These are phyloP conservation scores for Trichoderma brevicompactum DNA, from an alignment of 2,329 filamentous ascomycete species.

Conservation along the genomic window DNA sequence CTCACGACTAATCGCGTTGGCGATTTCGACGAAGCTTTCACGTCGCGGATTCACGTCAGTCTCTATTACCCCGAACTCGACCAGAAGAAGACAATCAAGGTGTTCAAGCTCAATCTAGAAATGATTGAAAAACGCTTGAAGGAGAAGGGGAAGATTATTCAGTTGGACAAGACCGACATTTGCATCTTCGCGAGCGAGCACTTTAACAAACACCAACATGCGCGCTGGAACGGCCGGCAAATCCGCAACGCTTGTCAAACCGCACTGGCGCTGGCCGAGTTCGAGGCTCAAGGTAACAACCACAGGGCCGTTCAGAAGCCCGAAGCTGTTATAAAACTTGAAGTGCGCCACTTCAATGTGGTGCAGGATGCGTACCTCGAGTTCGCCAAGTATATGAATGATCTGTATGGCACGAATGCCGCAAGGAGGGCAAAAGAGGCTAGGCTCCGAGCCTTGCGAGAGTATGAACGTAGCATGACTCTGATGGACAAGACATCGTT, in stretches of 20 bases:
- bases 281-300: constrained; percentile 37
- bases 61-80: constrained; percentile 37
- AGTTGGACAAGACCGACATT: background rate
- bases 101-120: constrained; percentile 30
- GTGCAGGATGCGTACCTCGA: constrained; percentile 34
- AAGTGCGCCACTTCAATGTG: constrained; percentile 31
- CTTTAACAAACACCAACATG: background rate
- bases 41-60: constrained; percentile 43
- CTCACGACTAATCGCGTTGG: constrained; percentile 44
- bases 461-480: background rate
- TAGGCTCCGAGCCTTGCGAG: background rate
- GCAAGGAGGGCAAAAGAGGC: constrained; percentile 3
- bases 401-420: constrained; percentile 9
- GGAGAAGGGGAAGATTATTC: background rate
- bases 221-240: constrained; percentile 31
- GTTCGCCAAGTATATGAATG: constrained; percentile 32
- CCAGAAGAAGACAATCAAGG: background rate
- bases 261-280: constrained; percentile 41
- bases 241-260: constrained; percentile 31
- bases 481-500: background rate
- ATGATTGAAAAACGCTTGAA: constrained; percentile 33
- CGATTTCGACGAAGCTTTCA: constrained; percentile 44
- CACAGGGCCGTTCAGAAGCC: constrained; percentile 3
- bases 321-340: constrained; percentile 29
- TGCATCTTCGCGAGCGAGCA: background rate